Conservation (phyloP, 2,329 filamentous ascomycete genomes). For the Fusarium foetens region DNA sequence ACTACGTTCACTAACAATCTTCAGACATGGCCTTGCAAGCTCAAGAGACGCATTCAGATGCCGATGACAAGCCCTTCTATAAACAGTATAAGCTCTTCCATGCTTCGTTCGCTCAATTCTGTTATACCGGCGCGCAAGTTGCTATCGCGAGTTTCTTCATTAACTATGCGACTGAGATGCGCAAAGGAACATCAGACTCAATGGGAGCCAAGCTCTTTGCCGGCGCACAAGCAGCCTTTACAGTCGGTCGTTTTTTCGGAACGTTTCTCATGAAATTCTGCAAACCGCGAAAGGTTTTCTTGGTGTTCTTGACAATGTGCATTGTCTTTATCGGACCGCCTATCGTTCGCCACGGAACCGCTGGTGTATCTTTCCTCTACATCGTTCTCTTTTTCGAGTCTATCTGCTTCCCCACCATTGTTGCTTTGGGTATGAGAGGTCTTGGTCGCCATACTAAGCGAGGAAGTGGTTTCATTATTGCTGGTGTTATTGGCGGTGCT, state of each 20-base stretch:
- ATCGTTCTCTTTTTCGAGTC: conserved; percentile 81
- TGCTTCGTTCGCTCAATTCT: conserved; percentile 80
- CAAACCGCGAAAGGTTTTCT: conserved; percentile 74
- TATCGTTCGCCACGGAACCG: conserved; percentile 58
- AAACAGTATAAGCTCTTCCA: conserved; percentile 82
- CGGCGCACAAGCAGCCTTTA: conserved; percentile 78
- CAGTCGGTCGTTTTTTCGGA: conserved; percentile 76
- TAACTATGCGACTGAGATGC: conserved; percentile 74
- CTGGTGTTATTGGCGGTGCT: conserved; percentile 77
- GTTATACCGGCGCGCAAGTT: conserved; percentile 79
- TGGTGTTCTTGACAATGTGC: conserved; percentile 70
- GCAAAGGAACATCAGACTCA: conserved; percentile 60
- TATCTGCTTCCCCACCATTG: conserved; percentile 84
- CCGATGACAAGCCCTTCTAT: conserved; percentile 69
- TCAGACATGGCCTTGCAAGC: conserved; percentile 73
- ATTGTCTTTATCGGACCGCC: conserved; percentile 69
- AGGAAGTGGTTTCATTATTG: conserved; percentile 75
- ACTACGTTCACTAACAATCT: conserved; percentile 1
- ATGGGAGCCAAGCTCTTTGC: conserved; percentile 75
- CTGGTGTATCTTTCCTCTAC: conserved; percentile 70
- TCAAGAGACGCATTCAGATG: conserved; percentile 61
- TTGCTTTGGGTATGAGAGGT: conserved; percentile 79
- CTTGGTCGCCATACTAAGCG: conserved; percentile 81
- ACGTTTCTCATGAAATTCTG: conserved; percentile 73
- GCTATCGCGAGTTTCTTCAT: conserved; percentile 76